These are phyloP conservation scores for Leccinum incarnatum DNA, from an alignment of 768 basidiomycete species.

Conservation along the genomic window DNA sequence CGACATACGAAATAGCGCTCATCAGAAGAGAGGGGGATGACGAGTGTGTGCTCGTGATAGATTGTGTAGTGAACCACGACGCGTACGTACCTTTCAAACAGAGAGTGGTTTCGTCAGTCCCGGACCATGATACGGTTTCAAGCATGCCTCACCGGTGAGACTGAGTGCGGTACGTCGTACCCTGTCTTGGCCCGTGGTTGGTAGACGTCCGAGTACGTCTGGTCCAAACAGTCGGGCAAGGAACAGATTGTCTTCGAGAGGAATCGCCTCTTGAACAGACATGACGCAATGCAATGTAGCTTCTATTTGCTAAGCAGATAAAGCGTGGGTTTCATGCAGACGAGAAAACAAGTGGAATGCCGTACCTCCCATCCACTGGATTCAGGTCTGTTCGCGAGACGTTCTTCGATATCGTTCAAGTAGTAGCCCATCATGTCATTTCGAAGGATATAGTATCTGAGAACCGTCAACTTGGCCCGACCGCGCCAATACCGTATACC, in stretches of 20 bases:
- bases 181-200: slow-evolving; percentile 59
- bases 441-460: slow-evolving; percentile 84
- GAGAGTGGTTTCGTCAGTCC: not conserved
- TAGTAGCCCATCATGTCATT: slow-evolving; percentile 78
- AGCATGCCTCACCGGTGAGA: slow-evolving; percentile 62
- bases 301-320: slow-evolving; percentile 69
- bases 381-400: slow-evolving; percentile 44
- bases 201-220: slow-evolving; percentile 65
- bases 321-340: not conserved
- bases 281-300: slow-evolving; percentile 83
- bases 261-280: slow-evolving; percentile 85
- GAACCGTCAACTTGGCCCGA: slow-evolving; percentile 8
- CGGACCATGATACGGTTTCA: not conserved
- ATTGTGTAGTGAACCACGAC: slow-evolving; percentile 71
- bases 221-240: slow-evolving; percentile 69
- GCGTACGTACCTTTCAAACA: slow-evolving; percentile 59
- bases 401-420: slow-evolving; percentile 57
- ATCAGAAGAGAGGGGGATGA: slow-evolving; percentile 50
- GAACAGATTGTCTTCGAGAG: slow-evolving; percentile 50
- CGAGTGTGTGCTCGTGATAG: slow-evolving; percentile 26
- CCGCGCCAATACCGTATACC: slow-evolving; percentile 23
- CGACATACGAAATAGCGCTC: slow-evolving; percentile 65
- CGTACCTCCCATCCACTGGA: slow-evolving; percentile 73
- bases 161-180: slow-evolving; percentile 72
- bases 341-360: not conserved